Evolutionary conservation across 2,329 filamentous ascomycete genomes (phyloP), one percentile per base, ranked within the genome.

Genomic region (Thielaviopsis punctulata): DNA sequence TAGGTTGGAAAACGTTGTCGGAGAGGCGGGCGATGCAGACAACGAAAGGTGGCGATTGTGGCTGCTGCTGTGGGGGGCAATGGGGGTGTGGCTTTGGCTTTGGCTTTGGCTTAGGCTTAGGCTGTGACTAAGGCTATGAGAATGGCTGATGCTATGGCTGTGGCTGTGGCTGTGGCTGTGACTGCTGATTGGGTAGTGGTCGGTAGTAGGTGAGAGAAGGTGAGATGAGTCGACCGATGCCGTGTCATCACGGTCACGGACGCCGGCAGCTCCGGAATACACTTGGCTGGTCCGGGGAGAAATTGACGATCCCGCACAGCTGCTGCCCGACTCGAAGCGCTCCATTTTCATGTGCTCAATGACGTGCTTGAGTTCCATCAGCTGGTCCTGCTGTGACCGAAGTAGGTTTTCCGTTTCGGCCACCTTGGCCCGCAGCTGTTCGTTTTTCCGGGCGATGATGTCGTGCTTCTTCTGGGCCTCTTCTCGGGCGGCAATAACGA

Each of bases 351-450:
- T 86, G 60, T 83, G 81, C 66, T 95, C 88, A 80, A 98, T 86
- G 57, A 95, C 87, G 19, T 77, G 73, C 67, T 98, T 98, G 57
- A 98, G 77, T 65, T 96, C 86, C 2, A 84, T 76, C 2, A 98
- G 72, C 64, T 98, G 92, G 64, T 96, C 89, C 63, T 95, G 89
- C 60, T 96, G 87, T 1, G 86, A 95, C 54, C 80, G 80, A 56
- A 98, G 76, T 18, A 98, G 75, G 22, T 77, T 74, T 65, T 96
- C 88, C 0, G 86, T 90, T 63, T 98, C 90, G 53, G 79, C 79
- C 51, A 98, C 73, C 65, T 96, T 89, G 23, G 82, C 75, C 61
- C 80, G 85, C 49, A 96, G 75, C 65, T 93, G 86, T 53, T 95
- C 87, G 60, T 92, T 94, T 63, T 86, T 86, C 62, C 84, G 84